Conservation (phyloP, 371 early-diverging fungal species). For the Apophysomyces trapeziformis region DNA sequence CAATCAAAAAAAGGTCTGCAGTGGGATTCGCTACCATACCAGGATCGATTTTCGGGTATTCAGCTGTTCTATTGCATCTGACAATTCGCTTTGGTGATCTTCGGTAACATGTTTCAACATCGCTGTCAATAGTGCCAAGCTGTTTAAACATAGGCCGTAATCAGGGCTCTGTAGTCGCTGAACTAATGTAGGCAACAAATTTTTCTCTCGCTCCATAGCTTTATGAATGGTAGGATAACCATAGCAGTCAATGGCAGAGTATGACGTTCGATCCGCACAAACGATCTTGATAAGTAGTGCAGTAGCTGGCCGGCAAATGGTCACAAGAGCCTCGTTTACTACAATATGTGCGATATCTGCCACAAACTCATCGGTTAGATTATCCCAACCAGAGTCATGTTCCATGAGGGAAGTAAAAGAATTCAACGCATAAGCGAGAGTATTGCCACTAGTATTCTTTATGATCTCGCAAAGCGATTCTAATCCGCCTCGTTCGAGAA, state of each 20-base stretch:
- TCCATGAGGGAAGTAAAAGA: constrained; percentile 72
- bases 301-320: constrained; percentile 75
- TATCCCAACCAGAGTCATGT: constrained; percentile 68
- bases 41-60: constrained; percentile 49
- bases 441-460: constrained; percentile 63
- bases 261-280: constrained; percentile 44
- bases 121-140: constrained; percentile 65
- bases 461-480: constrained; percentile 66
- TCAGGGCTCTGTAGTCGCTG: constrained; percentile 68
- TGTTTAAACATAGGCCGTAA: constrained; percentile 68
- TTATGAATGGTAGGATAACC: constrained; percentile 56
- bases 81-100: constrained; percentile 51
- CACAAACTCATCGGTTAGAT: constrained; percentile 59
- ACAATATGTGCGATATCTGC: constrained; percentile 60
- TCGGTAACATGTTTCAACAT: constrained; percentile 68
- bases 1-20: background rate
- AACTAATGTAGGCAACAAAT: constrained; percentile 61
- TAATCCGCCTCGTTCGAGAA: constrained; percentile 65
- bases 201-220: constrained; percentile 55
- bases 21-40: constrained; percentile 29
- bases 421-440: constrained; percentile 74
- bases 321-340: constrained; percentile 68
- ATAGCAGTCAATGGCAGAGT: constrained; percentile 10
- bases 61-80: constrained; percentile 52
- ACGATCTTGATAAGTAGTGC: constrained; percentile 71